Percentiles rank a stretch among this genome's conserved stretches.
Evolutionary conservation across 257 asterid genomes (phyloP).

Genomic region (Solanum piurae): DNA sequence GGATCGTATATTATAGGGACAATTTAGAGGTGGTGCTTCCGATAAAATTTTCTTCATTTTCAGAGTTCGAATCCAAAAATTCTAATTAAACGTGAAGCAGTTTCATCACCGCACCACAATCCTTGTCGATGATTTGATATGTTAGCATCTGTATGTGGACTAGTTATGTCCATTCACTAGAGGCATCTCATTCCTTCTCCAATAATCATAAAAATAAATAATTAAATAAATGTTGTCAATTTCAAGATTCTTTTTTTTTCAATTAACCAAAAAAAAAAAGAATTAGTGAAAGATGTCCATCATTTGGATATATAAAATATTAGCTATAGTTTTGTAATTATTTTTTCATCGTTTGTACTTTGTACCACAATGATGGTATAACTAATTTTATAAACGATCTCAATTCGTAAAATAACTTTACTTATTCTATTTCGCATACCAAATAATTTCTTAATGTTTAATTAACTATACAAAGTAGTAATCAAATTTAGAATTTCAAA

Average conservation of each 20-base stretch:
- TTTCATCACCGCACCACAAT: background rate
- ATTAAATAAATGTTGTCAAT: background rate
- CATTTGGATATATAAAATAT: background rate
- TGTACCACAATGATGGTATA: background rate
- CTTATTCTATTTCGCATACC: too few species aligned
- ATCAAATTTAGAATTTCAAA: too few species aligned
- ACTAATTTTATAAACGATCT: too few species aligned
- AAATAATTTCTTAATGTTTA: too few species aligned
- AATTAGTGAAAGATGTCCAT: background rate
- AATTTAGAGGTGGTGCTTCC: rapidly evolving
- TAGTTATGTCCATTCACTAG: background rate
- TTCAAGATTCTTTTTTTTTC: background rate
- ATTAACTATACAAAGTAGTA: too few species aligned
- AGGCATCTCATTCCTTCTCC: background rate
- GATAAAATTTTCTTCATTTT: background rate
- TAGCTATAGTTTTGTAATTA: background rate
- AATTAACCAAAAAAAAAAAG: background rate
- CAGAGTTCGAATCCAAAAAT: rapidly evolving
- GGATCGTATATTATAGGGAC: background rate
- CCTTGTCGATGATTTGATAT: too few species aligned
- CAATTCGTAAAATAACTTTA: too few species aligned
- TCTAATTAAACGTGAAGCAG: rapidly evolving
- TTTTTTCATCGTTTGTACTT: too few species aligned
- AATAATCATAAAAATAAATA: background rate
- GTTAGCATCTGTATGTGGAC: background rate